Evolutionary conservation across 768 basidiomycete species (phyloP).

Genomic region (Cystobasidium tubakii): DNA sequence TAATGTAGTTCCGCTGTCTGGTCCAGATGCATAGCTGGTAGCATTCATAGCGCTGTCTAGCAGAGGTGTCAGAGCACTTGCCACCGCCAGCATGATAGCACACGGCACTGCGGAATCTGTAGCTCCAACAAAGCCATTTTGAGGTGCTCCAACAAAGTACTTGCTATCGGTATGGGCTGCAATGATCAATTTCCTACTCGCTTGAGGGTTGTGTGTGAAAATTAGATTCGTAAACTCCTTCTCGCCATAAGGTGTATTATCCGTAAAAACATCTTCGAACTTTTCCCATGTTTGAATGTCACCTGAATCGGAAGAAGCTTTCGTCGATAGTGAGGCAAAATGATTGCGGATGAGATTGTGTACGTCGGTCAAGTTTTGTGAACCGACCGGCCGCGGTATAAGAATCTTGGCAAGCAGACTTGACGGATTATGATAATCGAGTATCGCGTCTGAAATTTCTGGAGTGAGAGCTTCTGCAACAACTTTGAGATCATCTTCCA

Average conservation of each 20-base stretch:
- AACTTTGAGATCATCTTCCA: background rate
- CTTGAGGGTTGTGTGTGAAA: constrained; percentile 86
- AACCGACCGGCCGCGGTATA: constrained; percentile 73
- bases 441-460: constrained; percentile 14
- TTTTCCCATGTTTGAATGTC: constrained; percentile 64
- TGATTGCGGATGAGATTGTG: constrained; percentile 36
- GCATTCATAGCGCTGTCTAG: constrained; percentile 52
- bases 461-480: constrained; percentile 3
- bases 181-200: constrained; percentile 72
- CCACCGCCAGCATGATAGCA: constrained; percentile 86
- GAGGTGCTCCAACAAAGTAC: constrained; percentile 37
- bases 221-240: constrained; percentile 82
- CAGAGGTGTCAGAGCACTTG: constrained; percentile 57
- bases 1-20: constrained; percentile 66
- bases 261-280: constrained; percentile 75
- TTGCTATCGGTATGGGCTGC: constrained; percentile 54
- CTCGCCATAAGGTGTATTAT: constrained; percentile 70
- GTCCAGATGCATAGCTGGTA: constrained; percentile 60
- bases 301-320: background rate
- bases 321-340: constrained; percentile 25
- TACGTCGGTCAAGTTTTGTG: constrained; percentile 27
- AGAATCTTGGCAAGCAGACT: constrained; percentile 77
- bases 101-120: constrained; percentile 96
- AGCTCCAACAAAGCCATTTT: constrained; percentile 82
- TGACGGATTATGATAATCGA: constrained; percentile 61